Evolutionary conservation across 345 rosid species (phyloP).

Genomic region (Arabis hirsuta): DNA sequence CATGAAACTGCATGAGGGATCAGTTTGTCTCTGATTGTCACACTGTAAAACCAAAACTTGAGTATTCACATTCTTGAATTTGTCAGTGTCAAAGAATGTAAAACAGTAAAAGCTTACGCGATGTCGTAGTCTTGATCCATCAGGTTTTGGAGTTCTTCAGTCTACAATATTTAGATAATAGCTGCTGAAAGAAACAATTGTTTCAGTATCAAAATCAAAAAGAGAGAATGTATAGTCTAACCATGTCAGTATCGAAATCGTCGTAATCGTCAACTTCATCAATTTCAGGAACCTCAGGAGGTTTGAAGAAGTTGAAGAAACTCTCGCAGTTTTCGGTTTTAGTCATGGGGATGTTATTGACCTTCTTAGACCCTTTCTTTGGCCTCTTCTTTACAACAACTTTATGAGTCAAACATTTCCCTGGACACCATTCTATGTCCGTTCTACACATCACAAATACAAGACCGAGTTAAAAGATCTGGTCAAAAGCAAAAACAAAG

Average conservation of each 20-base stretch:
- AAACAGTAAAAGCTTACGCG: slow-evolving; percentile 54
- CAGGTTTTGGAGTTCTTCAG: slow-evolving; percentile 79
- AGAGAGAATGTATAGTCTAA: background rate
- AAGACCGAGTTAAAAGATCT: background rate
- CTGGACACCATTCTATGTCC: slow-evolving; percentile 93
- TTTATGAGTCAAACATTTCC: slow-evolving; percentile 90
- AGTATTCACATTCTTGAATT: background rate
- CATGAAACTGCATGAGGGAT: slow-evolving; percentile 95
- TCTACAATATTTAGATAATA: slow-evolving; percentile 36
- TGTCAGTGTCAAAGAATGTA: slow-evolving; percentile 21
- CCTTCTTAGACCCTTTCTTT: slow-evolving; percentile 82
- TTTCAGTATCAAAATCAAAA: background rate
- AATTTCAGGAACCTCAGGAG: slow-evolving; percentile 85
- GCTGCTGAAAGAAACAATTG: slow-evolving; percentile 4
- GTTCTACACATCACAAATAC: slow-evolving; percentile 47
- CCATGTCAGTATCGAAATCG: slow-evolving; percentile 44
- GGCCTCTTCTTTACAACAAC: slow-evolving; percentile 76
- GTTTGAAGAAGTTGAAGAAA: slow-evolving; percentile 90
- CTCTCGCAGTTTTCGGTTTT: slow-evolving; percentile 89
- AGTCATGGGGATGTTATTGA: slow-evolving; percentile 66
- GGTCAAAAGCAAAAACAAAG: background rate
- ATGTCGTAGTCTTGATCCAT: slow-evolving; percentile 96
- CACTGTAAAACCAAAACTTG: slow-evolving; percentile 50
- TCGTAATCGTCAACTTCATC: slow-evolving; percentile 79
- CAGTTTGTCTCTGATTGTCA: slow-evolving; percentile 80